Evolutionary conservation across 768 basidiomycete species (phyloP), one percentile per base, ranked within the genome.

Genomic region (Boletus rufocinnamomeus): DNA sequence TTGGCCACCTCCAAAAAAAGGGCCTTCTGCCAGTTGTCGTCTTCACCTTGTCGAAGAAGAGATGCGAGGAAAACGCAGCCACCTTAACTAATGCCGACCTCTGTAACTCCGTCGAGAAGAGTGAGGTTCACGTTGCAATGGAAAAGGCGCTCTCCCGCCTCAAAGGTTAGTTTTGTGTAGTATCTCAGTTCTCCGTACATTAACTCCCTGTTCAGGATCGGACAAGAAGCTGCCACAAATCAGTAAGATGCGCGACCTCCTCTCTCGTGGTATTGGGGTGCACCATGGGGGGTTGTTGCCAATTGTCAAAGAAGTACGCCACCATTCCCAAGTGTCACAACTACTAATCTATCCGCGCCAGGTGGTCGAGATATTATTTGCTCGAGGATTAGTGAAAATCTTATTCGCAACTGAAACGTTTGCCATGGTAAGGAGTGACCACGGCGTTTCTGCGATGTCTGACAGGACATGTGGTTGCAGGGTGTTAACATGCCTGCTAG

Each of bases 401-500:
- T 77, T 99, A 8, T 99, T 99, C 70, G 97, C 97, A 1, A 99
- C 97, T 6, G 97, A 99, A 75, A 99, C 97, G 0, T 99, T 99
- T 72, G 96, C 96, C 0, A 98, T 99, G 96, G 95, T 94, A 56
- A 57, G 79, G 37, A 48, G 10, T 43, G 11, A 21, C 27, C 10
- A 6, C 27, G n/a, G 43, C 34, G 6, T 34, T 58, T 59, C 11
- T 52, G 56, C 23, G 59, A 52, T 59, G 28, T 55, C 59, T 60
- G 54, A 67, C 23, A 19, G 25, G 32, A 54, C 35, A 58, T 30
- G 19, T 41, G 57, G 51, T 25, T 54, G 10, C 59, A 98, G 95
- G 97, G 97, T 50, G 97, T 99, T 54, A 99, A 99, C 74, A 99
- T 99, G 97, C 97, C 97, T 21, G 93, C 97, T 3, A 90, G 87